Evolutionary conservation across 768 basidiomycete species (phyloP), one percentile per base, ranked within the genome.

Genomic region (Xanthoconium purpureum): DNA sequence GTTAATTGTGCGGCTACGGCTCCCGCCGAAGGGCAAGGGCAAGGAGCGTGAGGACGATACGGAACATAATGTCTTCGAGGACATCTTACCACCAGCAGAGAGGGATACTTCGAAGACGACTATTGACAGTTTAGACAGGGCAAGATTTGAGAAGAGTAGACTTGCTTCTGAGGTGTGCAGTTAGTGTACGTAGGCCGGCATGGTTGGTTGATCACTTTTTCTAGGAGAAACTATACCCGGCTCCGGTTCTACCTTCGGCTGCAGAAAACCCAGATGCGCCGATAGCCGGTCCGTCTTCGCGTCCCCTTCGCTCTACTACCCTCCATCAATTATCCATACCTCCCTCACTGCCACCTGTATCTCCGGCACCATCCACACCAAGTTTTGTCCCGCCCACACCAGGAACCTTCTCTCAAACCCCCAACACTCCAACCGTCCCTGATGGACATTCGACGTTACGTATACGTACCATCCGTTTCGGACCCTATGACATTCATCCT

Each of bases 401-500:
- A 66, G 60, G 69, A 67, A 60, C 64, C 55, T 52, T 71, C 72
- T 52, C 74, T 8, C 64, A 64, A 58, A 67, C 69, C 3, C 72
- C 72, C 9, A 66, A 60, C 56, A 70, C 68, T 12, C 70, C 70
- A n/a, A 54, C 52, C 4, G 20, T 56, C 39, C 29, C 58, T 47
- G 63, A 65, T 20, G 57, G 66, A 55, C 59, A 65, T 52, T 62
- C 67, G 2, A 67, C 71, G 33, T 80, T 88, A 44, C 85, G 87
- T 60, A 97, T 96, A 78, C 88, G 85, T 53, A 84, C 82, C 53
- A 94, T 98, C 59, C 85, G 94, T 30, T 95, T 98, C 64, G 95
- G 95, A 29, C 79, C 83, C 54, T 95, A 79, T 68, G 94, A 98
- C 66, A 93, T 98, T 67, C 86, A 93, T 70, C 98, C 97, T 4